Base-by-base conservation (phyloP, 2,329 filamentous ascomycete genomes). In the Alternaria angustiovoidea region DNA sequence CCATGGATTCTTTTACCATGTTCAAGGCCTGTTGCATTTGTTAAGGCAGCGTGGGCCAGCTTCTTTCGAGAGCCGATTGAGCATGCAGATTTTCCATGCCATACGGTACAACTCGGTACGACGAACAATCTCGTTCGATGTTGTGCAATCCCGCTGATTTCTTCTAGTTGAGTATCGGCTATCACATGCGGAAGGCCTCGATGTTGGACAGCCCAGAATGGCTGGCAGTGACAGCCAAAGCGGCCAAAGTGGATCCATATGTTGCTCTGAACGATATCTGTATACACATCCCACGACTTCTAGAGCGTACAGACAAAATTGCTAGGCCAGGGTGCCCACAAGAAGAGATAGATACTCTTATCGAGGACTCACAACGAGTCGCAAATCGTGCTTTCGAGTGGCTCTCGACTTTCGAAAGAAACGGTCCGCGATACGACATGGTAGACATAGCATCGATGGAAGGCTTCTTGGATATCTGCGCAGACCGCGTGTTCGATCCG, bases 1-100 rank as follows among this genome's bases (percentile, higher is more conserved):
- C 9, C 70, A 74, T 49, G 76, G 76, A 28, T 78, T 78, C 65
- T 78, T 78, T 53, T 77, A 75, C 46, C 75, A 78, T 56, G 71
- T 76, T 4, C 75, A 78, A 62, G 76, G 76, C 7, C 64, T 76
- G 30, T 58, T 78, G 8, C 75, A 71, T 51, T 54, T 77, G 12
- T 51, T 78, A 7, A 73, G 61, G 51, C 68, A 72, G 54, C 74
- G 76, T 20, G 75, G 76, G 1, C 76, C 76, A 14, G 51, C 66
- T 9, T 76, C 74, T 1, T 74, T 78, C 30, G 64, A 71, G 7
- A 71, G 60, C 12, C 66, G 69, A 46, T 36, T 76, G 30, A 75
- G 69, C 54, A 64, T 77, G 62, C 70, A 74, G 30, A 68, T 76
- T 11, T 77, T 74, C 54, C 75, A 77, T 48, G 76, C 73, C 2